Evolutionary conservation across 257 asterid species (phyloP), one percentile per base, ranked within the genome.

Genomic region (Nicotiana undulata): DNA sequence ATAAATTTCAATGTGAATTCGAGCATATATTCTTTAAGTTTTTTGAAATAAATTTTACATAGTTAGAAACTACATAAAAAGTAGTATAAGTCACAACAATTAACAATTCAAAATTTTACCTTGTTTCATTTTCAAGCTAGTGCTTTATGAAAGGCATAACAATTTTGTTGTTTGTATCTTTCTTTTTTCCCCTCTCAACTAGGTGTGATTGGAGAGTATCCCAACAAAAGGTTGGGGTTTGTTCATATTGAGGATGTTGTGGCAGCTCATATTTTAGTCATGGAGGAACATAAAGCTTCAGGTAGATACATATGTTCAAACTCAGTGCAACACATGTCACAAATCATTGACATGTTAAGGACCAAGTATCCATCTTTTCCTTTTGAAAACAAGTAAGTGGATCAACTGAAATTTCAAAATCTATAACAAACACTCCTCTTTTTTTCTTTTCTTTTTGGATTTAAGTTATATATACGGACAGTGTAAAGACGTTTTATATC

Each of bases 221-320:
- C 97, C 3, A 96, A 96, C 83, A 86, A 78, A 4, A 90, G 83
- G 2, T 51, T 92, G 58, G 98, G 98, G 11, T 96, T 92, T 66
- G 98, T 96, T 87, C 99, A 96, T 86, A 90, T 96, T 83, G 93
- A 94, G 13, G 98, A 94, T 77, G 99, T 90, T 53, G 97, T 94
- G 82, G 89, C 86, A 55, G 96, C 97, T 22, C 99, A 96, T 80
- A 77, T 96, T 63, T 82, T 92, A 72, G 99, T 96, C 6, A 96
- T 94, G 99, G 98, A 90, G 81, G 89, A 89, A 80, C 85, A 79
- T 16, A 81, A 81, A 79, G 95, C 99, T 59, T 88, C 91, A 5
- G 99, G 98, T 44, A 92, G 99, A 79, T 89, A 92, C 32, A 77
- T 96, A 37, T 94, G 98, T 80, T 94, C 98, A 5, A 84, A 79